These are phyloP conservation scores for Seminavis robusta DNA, from an alignment of 108 stramenopile genomes.

Conservation along the genomic window DNA sequence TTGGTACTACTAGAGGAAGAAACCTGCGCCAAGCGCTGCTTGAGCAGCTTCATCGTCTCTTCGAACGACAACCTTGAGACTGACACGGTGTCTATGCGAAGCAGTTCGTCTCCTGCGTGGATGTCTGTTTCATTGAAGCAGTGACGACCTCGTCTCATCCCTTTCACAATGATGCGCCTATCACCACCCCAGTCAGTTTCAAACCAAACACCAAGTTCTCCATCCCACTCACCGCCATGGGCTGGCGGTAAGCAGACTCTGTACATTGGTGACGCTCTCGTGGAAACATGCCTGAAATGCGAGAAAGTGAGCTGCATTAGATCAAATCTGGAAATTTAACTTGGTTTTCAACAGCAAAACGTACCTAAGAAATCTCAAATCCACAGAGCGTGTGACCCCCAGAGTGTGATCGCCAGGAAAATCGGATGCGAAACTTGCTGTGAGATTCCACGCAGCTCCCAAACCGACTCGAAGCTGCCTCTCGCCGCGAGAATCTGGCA, in stretches of 20 bases:
- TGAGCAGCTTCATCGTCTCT: conserved; percentile 83
- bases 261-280: conserved; percentile 79
- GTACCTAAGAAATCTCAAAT: conserved; percentile 61
- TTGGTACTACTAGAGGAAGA: conserved; percentile 12
- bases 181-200: conserved; percentile 90
- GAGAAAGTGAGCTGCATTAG: too few relatives aligned
- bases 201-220: conserved; percentile 91
- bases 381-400: conserved; percentile 41
- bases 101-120: conserved; percentile 87
- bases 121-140: conserved; percentile 84
- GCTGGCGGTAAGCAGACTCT: conserved; percentile 67
- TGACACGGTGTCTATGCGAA: conserved; percentile 72
- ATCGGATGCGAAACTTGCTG: conserved; percentile 72
- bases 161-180: conserved; percentile 84
- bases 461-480: conserved; percentile 69
- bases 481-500: conserved; percentile 82
- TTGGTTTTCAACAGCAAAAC: conserved; percentile 61
- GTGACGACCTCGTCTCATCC: conserved; percentile 74
- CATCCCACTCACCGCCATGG: conserved; percentile 46
- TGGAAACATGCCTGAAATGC: too few relatives aligned
- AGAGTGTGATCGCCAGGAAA: conserved; percentile 62
- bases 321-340: conserved; percentile 58
- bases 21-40: conserved; percentile 32
- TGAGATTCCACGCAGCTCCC: conserved; percentile 60
- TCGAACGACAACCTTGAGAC: conserved; percentile 68